Conservation (phyloP, 2,329 filamentous ascomycete genomes). For the Talaromyces sp. region DNA sequence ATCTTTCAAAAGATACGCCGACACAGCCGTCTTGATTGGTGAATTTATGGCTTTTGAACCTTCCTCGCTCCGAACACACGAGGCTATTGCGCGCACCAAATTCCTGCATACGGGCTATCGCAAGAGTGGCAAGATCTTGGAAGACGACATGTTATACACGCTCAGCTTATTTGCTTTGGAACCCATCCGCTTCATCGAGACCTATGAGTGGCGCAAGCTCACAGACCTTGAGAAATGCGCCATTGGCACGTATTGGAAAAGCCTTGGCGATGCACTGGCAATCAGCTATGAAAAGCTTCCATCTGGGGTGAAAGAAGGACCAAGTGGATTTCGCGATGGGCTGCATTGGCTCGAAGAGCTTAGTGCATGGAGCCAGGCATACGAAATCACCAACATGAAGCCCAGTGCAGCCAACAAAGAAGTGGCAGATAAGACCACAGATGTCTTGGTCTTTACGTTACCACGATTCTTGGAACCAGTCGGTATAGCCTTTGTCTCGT, state of each 20-base stretch:
- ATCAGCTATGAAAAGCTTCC: constrained; percentile 49
- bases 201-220: constrained; percentile 65
- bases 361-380: constrained; percentile 47
- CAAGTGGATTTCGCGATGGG: constrained; percentile 44
- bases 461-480: constrained; percentile 42
- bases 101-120: constrained; percentile 57
- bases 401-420: constrained; percentile 46
- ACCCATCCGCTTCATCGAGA: constrained; percentile 57
- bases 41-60: constrained; percentile 45
- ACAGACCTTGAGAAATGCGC: constrained; percentile 65
- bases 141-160: constrained; percentile 63
- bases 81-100: constrained; percentile 59
- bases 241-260: constrained; percentile 65
- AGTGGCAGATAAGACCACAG: constrained; percentile 55
- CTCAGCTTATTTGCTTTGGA: constrained; percentile 61
- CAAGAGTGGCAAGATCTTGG: constrained; percentile 51
- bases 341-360: constrained; percentile 51
- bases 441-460: constrained; percentile 56
- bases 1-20: constrained; percentile 49
- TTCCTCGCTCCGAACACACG: constrained; percentile 38
- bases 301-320: constrained; percentile 33
- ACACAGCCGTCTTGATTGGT: constrained; percentile 46
- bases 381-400: constrained; percentile 58
- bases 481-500: constrained; percentile 48
- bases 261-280: constrained; percentile 63